phyloP scores from a whole-genome alignment of 345 rosid species.

The Schrenkiella parvula region DNA sequence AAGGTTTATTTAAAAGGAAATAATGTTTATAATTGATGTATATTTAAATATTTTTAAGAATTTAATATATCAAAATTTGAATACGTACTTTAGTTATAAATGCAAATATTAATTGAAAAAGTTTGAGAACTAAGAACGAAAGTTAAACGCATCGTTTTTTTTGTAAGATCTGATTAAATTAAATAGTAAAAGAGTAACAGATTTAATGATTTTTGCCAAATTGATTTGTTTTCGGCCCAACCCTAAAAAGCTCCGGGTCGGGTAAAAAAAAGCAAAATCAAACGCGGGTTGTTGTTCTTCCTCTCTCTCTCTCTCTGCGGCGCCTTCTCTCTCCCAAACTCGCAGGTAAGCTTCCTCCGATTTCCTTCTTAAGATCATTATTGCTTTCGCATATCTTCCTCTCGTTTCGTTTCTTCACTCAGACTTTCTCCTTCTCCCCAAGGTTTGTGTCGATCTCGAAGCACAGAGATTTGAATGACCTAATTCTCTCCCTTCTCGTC shows the following conservation, averaged over 20 bases:
- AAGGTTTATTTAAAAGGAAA: no score
- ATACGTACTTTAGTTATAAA: no score
- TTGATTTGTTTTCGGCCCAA: conserved; percentile 15
- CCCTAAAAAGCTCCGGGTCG: conserved; percentile 31
- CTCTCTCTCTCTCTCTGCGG: conserved; percentile 23
- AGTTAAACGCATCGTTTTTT: no score
- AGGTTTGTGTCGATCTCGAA: conserved; percentile 15
- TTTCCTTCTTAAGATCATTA: not conserved
- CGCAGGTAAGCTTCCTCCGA: conserved; percentile 20
- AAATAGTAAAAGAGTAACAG: no score
- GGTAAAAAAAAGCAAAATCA: conserved; percentile 8
- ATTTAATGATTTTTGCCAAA: not conserved
- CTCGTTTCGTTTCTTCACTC: not conserved
- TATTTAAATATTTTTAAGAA: no score
- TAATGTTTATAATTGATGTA: no score
- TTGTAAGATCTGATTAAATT: no score
- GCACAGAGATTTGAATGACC: conserved; percentile 8
- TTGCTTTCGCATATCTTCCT: not conserved
- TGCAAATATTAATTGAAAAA: no score
- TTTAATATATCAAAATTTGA: no score
- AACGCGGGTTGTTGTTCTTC: conserved; percentile 10
- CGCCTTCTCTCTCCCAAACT: conserved; percentile 29
- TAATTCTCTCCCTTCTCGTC: conserved; percentile 18
- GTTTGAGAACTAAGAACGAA: not conserved
- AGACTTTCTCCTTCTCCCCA: not conserved